phyloP scores from a whole-genome alignment of 495 filamentous ascomycete genomes.

The Penicillium daleae region DNA sequence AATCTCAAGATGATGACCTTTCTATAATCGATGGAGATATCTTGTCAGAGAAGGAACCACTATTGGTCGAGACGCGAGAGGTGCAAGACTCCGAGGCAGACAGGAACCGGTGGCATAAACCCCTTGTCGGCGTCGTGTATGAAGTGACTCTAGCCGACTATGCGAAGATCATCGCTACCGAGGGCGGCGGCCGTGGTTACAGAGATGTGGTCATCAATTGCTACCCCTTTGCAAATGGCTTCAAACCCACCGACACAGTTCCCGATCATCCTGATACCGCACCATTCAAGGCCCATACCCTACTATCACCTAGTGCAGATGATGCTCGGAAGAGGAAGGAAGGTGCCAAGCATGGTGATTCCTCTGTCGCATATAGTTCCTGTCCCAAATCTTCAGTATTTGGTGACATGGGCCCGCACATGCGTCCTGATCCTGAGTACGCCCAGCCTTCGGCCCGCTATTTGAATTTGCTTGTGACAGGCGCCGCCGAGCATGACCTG shows the following conservation, averaged over 20 bases:
- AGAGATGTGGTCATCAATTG: conserved; percentile 80
- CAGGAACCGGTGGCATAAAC: conserved; percentile 68
- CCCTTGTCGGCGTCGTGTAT: conserved; percentile 91
- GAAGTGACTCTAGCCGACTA: conserved; percentile 84
- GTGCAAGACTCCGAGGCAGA: conserved; percentile 34
- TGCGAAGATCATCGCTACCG: conserved; percentile 82
- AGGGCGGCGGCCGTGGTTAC: conserved; percentile 84
- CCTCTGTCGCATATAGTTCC: not conserved
- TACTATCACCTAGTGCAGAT: conserved; percentile 54
- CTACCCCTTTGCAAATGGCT: conserved; percentile 60
- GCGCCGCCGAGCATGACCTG: conserved; percentile 75
- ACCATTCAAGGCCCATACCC: conserved; percentile 61
- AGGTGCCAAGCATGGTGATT: conserved; percentile 1
- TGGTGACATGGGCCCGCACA: conserved; percentile 19
- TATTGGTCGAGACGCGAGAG: conserved; percentile 28
- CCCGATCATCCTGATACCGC: conserved; percentile 42
- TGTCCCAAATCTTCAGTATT: conserved; percentile 14
- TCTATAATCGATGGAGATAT: conserved; percentile 20
- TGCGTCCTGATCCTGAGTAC: conserved; percentile 65
- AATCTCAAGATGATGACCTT: conserved; percentile 16
- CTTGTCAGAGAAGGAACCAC: conserved; percentile 35
- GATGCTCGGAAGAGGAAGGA: conserved; percentile 13
- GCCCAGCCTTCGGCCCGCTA: conserved; percentile 86
- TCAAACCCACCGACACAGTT: conserved; percentile 41
- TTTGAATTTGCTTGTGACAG: conserved; percentile 72